Evolutionary conservation across 2,329 filamentous ascomycete species (phyloP).

Genomic region (Xylariaceae sp.): DNA sequence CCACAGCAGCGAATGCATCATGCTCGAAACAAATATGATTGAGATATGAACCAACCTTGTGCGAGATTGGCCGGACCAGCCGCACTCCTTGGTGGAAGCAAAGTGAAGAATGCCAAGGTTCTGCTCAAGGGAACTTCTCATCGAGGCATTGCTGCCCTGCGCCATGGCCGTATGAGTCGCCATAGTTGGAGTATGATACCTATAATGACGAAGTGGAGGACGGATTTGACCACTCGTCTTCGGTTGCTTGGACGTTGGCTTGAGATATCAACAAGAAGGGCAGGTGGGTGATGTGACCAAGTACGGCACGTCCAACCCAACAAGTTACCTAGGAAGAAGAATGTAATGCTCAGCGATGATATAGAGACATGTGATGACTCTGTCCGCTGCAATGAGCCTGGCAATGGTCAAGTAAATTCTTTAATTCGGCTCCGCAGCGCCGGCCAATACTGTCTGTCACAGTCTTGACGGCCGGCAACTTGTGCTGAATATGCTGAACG

Average conservation of each 20-base stretch:
- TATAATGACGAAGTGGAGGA: not conserved
- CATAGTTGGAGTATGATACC: conserved; percentile 20
- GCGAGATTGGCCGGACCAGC: conserved; percentile 43
- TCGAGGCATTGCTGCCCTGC: conserved; percentile 32
- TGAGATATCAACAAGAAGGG: not conserved
- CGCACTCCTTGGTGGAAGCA: conserved; percentile 38
- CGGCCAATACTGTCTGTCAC: not conserved
- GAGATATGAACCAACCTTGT: conserved; percentile 37
- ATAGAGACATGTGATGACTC: not conserved
- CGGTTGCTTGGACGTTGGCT: not conserved
- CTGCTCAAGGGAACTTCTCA: conserved; percentile 32
- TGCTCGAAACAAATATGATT: not conserved
- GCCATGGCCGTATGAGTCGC: conserved; percentile 36
- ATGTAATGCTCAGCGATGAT: not conserved
- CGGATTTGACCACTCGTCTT: not conserved
- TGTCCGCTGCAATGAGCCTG: not conserved
- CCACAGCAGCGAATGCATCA: not conserved
- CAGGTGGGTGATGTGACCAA: not conserved
- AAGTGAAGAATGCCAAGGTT: conserved; percentile 42
- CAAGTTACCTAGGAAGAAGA: not conserved
- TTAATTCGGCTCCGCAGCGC: not conserved
- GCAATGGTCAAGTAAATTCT: not conserved
- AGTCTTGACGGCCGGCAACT: not conserved
- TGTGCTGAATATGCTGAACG: not conserved
- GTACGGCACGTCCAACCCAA: not conserved